phyloP scores from a whole-genome alignment of 2,329 filamentous ascomycete genomes.

The Diplodia sapinea region DNA sequence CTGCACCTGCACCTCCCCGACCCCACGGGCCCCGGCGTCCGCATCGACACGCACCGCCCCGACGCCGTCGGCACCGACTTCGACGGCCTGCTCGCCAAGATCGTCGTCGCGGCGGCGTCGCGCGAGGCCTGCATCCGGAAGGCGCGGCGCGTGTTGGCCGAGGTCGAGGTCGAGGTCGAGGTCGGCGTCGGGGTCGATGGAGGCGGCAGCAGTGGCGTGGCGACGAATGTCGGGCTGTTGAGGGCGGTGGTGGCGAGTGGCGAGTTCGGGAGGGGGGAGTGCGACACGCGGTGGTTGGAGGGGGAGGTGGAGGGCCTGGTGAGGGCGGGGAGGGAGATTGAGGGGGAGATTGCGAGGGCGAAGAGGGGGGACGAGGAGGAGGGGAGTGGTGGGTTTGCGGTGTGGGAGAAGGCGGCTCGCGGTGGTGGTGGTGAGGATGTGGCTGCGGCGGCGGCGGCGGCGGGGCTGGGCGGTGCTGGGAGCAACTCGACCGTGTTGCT shows the following conservation, averaged over 20 bases:
- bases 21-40: constrained; percentile 61
- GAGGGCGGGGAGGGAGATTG: constrained; percentile 40
- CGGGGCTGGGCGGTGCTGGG: constrained; percentile 31
- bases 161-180: constrained; percentile 61
- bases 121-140: constrained; percentile 62
- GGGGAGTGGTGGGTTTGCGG: not conserved
- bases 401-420: constrained; percentile 27
- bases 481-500: constrained; percentile 48
- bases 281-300: constrained; percentile 66
- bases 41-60: constrained; percentile 61
- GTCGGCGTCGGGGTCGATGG: too few species aligned
- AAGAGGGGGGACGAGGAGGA: not conserved
- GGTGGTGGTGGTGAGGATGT: not conserved
- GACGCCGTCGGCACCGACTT: constrained; percentile 60
- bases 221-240: constrained; percentile 63
- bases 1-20: constrained; percentile 57
- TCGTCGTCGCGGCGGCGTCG: constrained; percentile 61
- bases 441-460: constrained; percentile 19
- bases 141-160: constrained; percentile 60
- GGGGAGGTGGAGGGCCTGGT: constrained; percentile 53
- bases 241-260: constrained; percentile 59
- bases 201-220: constrained; percentile 66
- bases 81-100: constrained; percentile 65
- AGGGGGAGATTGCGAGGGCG: constrained; percentile 1
- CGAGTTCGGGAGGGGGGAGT: constrained; percentile 56